Base-by-base conservation (phyloP, 1,284 basidiomycete species). In the Gymnopus androsaceus region DNA sequence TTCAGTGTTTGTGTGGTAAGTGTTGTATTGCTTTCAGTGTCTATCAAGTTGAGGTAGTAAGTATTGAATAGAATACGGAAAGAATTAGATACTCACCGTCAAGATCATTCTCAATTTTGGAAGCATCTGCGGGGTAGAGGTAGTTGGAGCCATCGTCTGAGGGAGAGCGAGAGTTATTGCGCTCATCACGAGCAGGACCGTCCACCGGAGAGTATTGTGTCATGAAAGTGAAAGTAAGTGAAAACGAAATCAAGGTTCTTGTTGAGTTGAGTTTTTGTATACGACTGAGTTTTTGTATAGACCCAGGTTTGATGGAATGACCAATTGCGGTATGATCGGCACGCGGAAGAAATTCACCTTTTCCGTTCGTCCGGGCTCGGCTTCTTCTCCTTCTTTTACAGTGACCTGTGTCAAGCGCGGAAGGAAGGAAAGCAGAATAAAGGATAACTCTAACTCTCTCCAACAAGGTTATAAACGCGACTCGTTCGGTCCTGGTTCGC, bases 1-100 rank as follows among this genome's bases (percentile, higher is more conserved):
- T 92, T 92, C 56, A 92, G 77, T 15, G 87, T 84, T 71, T 92
- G 90, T 3, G 81, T 81, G 15, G 84, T 91, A 64, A 92, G 72
- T 1, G 83, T 73, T 53, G 74, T 65, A 62, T 83, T 79, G 37
- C 75, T 63, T 58, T 82, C 81, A 38, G 81, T 79, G 41, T 54
- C 48, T 54, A 21, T 9, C 36, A n/a, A n/a, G n/a, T n/a, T n/a
- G n/a, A n/a, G n/a, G n/a, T n/a, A n/a, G n/a, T 27, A 19, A 8
- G 47, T 23, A 11, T 25, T 27, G 3, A 31, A 37, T 45, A 28
- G 53, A 21, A 46, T 40, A 30, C 2, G 19, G 42, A 46, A 47
- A 30, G 15, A 25, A 14, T 30, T 15, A 28, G 14, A 17, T 15
- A 41, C 34, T 33, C 15, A 59, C 42, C 33, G 40, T 47, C 50